phyloP scores from a whole-genome alignment of 495 filamentous ascomycete species.

The Physcia stellaris region DNA sequence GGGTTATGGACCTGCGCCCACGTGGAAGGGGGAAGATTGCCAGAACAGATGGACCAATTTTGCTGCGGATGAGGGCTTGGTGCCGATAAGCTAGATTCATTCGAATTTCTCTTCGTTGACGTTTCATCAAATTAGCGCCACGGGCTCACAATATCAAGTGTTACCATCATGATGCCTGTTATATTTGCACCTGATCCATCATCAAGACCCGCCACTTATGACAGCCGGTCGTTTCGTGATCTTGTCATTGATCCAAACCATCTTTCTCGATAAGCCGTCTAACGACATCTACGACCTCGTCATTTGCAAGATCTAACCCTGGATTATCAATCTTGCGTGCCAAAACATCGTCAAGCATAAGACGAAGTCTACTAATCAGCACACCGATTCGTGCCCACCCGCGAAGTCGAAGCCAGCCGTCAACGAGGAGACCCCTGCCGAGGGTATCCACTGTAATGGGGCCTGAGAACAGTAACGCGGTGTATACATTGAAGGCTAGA shows the following conservation, averaged over 20 bases:
- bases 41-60: too few species aligned
- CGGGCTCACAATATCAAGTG: too few species aligned
- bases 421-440: conserved; percentile 77
- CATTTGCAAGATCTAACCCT: conserved; percentile 23
- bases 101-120: too few species aligned
- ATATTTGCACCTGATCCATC: too few species aligned
- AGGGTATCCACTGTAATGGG: conserved; percentile 73
- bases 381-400: conserved; percentile 95
- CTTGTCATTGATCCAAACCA: conserved; percentile 65
- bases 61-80: too few species aligned
- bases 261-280: conserved; percentile 73
- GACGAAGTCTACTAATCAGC: conserved; percentile 66
- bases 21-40: not conserved
- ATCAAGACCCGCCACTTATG: too few species aligned
- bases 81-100: too few species aligned
- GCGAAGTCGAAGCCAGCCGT: conserved; percentile 79
- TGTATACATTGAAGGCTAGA: conserved; percentile 78
- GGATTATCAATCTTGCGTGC: conserved; percentile 69
- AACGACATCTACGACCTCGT: conserved; percentile 62
- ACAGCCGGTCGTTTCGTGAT: too few species aligned
- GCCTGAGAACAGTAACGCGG: conserved; percentile 81
- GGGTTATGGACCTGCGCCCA: not conserved
- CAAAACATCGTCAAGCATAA: conserved; percentile 75
- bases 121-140: not conserved
- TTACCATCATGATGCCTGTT: too few species aligned